Percentiles rank a stretch among this genome's conserved stretches.
Conservation (phyloP, 1,284 basidiomycete species). For the Fomitopsis palustris region DNA sequence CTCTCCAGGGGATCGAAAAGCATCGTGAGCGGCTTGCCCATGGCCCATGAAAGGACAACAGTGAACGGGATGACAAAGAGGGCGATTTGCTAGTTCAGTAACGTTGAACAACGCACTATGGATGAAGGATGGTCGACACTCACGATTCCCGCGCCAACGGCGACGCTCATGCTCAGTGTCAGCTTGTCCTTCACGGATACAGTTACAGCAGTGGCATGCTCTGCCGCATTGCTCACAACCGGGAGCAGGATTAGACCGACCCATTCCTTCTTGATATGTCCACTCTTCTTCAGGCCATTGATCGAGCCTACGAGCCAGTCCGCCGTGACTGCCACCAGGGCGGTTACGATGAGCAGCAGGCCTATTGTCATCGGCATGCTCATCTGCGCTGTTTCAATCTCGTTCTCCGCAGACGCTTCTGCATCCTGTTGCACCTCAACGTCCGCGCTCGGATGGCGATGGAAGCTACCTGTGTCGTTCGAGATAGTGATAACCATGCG, state of each 20-base stretch:
- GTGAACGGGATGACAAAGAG: constrained; percentile 81
- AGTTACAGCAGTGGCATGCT: constrained; percentile 86
- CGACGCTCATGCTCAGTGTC: constrained; percentile 73
- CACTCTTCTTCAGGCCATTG: constrained; percentile 51
- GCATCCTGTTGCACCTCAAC: constrained; percentile 7
- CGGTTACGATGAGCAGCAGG: constrained; percentile 59
- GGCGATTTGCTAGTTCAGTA: constrained; percentile 71
- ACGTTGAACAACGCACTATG: background rate
- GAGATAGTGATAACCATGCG: background rate
- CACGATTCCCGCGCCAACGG: constrained; percentile 89
- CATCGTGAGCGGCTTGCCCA: constrained; percentile 62
- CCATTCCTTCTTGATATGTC: constrained; percentile 69
- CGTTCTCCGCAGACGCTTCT: constrained; percentile 35
- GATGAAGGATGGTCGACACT: constrained; percentile 25
- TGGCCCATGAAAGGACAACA: constrained; percentile 58
- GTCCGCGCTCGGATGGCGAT: constrained; percentile 2
- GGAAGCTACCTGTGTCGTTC: background rate
- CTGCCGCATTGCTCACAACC: constrained; percentile 84
- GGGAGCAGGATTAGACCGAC: constrained; percentile 87
- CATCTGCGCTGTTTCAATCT: constrained; percentile 51
- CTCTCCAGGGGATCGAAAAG: constrained; percentile 69
- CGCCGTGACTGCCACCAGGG: constrained; percentile 77
- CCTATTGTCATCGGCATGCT: constrained; percentile 48
- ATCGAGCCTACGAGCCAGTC: constrained; percentile 85
- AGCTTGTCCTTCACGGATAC: constrained; percentile 84